Percentiles rank a stretch among this genome's conserved stretches.
phyloP scores from a whole-genome alignment of 1,284 basidiomycete genomes.

The Baeospora myosura region DNA sequence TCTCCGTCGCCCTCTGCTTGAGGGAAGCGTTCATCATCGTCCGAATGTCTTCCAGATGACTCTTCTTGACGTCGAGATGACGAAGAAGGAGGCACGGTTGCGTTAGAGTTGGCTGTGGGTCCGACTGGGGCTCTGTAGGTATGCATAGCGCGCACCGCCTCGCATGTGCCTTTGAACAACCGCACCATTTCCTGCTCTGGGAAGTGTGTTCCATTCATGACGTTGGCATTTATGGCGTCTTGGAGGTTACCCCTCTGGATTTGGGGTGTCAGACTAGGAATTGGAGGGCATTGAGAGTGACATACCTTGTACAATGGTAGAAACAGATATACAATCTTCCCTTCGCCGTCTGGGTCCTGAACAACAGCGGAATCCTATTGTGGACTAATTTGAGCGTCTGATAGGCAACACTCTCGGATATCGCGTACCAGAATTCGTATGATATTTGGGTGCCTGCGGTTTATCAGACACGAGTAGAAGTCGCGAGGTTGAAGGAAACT shows the following conservation, averaged over 20 bases:
- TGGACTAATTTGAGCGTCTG: slow-evolving; percentile 8
- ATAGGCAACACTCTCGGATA: not conserved
- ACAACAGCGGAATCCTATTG: slow-evolving; percentile 85
- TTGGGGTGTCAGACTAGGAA: slow-evolving; percentile 17
- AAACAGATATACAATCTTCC: slow-evolving; percentile 92
- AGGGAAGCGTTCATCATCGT: slow-evolving; percentile 59
- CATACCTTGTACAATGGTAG: slow-evolving; percentile 78
- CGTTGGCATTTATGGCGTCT: slow-evolving; percentile 86
- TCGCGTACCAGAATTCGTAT: slow-evolving; percentile 70
- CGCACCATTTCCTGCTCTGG: slow-evolving; percentile 84
- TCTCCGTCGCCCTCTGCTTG: slow-evolving; percentile 66
- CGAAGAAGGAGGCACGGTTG: slow-evolving; percentile 19
- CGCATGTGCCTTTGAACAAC: slow-evolving; percentile 90
- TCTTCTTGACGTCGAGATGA: slow-evolving; percentile 17
- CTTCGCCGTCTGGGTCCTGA: slow-evolving; percentile 88
- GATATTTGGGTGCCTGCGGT: slow-evolving; percentile 74
- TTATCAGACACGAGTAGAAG: not conserved
- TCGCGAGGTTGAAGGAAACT: slow-evolving; percentile 24
- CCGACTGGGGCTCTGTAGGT: slow-evolving; percentile 53
- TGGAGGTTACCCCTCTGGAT: slow-evolving; percentile 83
- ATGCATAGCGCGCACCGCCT: slow-evolving; percentile 92
- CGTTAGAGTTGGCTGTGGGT: slow-evolving; percentile 24
- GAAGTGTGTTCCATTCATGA: slow-evolving; percentile 78
- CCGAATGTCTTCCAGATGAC: slow-evolving; percentile 28
- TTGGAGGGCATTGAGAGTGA: slow-evolving; percentile 3